Base-by-base conservation (phyloP, 2,329 filamentous ascomycete species). In the Hypoxylon sp. region DNA sequence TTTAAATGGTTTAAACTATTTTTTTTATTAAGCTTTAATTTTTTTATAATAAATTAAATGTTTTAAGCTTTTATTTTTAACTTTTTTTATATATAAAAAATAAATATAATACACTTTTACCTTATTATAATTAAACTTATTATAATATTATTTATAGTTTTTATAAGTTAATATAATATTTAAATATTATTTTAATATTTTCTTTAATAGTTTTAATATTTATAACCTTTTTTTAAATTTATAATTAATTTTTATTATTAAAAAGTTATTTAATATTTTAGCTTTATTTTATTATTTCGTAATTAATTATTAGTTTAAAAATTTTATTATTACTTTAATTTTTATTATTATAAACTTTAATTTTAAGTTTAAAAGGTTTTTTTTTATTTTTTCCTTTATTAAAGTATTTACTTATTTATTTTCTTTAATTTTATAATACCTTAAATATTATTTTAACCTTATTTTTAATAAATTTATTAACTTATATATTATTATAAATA, bases 91-190 rank as follows among this genome's bases (percentile, higher is more conserved):
- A 35, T 48, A 59, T n/a, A 59, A 59, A 0, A 51, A 39, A 50
- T 17, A 50, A 47, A 22, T 46, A 19, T 59, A 59, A 59, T 59
- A 39, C 51, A 59, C n/a, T 51, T 50, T 51, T 50, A 56, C 19
- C 1, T 50, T 42, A 22, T 59, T 26, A 29, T 59, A 42, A 29
- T 51, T 46, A 56, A 56, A 56, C 42, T 42, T 50, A 50, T 50
- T 29, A 51, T 59, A 50, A 51, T 50, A 59, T 59, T 50, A 50
- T 31, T 50, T 59, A 50, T 39, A 59, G 31, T 59, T 42, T 42
- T 31, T 31, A 31, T 59, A 59, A 17, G 14, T 31, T 42, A 42
- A 59, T 8, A 50, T 56, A 33, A 33, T 56, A 22, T 33, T 56
- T 46, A 50, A 31, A 31, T 50, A 50, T 51, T 51, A 59, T 50